Percentiles rank a stretch among this genome's conserved stretches.
These are phyloP conservation scores for Urtica urens DNA, from an alignment of 306 rosid genomes.

Conservation along the genomic window DNA sequence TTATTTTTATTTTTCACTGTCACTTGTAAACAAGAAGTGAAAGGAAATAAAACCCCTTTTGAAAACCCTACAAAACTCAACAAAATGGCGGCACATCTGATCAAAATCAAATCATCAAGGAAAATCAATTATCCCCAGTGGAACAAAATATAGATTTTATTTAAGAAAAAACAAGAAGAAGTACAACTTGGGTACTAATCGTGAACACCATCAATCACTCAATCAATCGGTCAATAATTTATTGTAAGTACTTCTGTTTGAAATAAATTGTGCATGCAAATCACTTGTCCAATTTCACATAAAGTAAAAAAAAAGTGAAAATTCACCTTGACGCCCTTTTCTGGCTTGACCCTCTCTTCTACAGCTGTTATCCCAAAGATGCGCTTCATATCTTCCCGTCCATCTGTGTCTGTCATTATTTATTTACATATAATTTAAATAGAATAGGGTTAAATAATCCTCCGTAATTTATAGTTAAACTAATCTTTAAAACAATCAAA, in stretches of 20 bases:
- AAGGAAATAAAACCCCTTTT: conserved; percentile 22
- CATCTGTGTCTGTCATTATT: conserved; percentile 60
- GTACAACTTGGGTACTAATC: conserved; percentile 19
- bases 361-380: conserved; percentile 99
- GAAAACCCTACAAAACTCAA: conserved; percentile 20
- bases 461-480: no score
- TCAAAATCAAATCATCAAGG: no score
- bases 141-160: conserved; percentile 4
- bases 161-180: neutral
- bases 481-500: no score
- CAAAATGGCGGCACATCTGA: conserved; percentile 92
- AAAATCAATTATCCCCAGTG: no score
- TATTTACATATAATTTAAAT: neutral
- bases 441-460: neutral
- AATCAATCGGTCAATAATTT: conserved; percentile 33
- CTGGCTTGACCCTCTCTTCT: conserved; percentile 98
- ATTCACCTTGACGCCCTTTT: conserved; percentile 96
- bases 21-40: neutral
- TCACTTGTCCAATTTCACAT: conserved; percentile 17
- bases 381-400: conserved; percentile 99
- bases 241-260: conserved; percentile 21
- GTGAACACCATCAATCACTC: conserved; percentile 33
- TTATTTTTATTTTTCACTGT: no score
- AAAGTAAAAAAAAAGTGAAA: neutral
- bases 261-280: conserved; percentile 39